phyloP scores from a whole-genome alignment of 352 stramenopile genomes.

The Vaucheria bursata region DNA sequence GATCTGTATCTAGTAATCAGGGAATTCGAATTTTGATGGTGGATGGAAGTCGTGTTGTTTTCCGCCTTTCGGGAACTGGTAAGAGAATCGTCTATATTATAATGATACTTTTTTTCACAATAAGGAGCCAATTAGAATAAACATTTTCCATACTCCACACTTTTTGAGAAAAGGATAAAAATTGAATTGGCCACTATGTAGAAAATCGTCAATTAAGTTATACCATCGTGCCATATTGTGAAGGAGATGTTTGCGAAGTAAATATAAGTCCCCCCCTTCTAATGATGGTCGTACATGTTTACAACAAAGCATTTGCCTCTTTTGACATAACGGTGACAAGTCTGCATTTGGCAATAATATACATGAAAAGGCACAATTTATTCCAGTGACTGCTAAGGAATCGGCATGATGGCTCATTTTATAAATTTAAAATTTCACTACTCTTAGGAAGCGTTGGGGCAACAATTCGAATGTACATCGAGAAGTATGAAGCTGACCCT shows the following conservation, averaged over 20 bases:
- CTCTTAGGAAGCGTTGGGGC: slow-evolving; percentile 90
- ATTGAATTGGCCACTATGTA: too few species aligned
- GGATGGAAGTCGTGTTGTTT: slow-evolving; percentile 88
- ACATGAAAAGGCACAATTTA: slow-evolving; percentile 72
- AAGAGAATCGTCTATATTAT: too few species aligned
- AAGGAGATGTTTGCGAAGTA: too few species aligned
- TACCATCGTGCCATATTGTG: too few species aligned
- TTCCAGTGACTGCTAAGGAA: slow-evolving; percentile 92
- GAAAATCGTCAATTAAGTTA: too few species aligned
- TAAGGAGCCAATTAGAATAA: neutral
- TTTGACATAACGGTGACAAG: neutral
- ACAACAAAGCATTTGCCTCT: neutral
- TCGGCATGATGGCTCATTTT: slow-evolving; percentile 92
- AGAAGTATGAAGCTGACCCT: slow-evolving; percentile 86
- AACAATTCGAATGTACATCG: slow-evolving; percentile 98
- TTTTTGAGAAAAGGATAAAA: neutral
- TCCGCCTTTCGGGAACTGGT: slow-evolving; percentile 93
- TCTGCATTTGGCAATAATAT: slow-evolving; percentile 13
- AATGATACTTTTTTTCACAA: neutral
- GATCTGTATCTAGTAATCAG: slow-evolving; percentile 77
- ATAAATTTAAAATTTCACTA: slow-evolving; percentile 87
- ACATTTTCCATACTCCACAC: neutral
- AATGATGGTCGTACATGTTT: too few species aligned
- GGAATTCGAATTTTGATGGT: slow-evolving; percentile 81
- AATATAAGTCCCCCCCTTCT: too few species aligned